These are phyloP conservation scores for Zymoseptoria pseudotritici DNA, from an alignment of 2,329 filamentous ascomycete genomes.

Conservation along the genomic window DNA sequence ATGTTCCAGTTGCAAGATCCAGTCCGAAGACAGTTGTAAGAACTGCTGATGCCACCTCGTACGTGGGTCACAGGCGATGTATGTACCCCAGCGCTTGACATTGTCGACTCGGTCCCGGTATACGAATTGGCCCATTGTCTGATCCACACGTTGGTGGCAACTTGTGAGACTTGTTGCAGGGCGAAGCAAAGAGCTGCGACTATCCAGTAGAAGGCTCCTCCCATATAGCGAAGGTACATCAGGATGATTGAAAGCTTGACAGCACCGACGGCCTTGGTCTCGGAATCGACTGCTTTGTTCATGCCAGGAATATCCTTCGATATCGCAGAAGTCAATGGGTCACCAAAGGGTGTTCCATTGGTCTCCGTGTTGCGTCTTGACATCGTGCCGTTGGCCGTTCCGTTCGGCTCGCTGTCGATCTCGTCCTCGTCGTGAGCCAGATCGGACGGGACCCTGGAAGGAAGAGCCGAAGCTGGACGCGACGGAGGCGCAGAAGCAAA, in stretches of 20 bases:
- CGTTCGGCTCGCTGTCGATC: constrained; percentile 11
- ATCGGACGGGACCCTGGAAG: constrained; percentile 72
- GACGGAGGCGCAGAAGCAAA: constrained; percentile 59
- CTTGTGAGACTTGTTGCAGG: constrained; percentile 74
- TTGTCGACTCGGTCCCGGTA: constrained; percentile 38
- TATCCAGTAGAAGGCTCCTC: constrained; percentile 93
- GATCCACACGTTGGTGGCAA: constrained; percentile 92
- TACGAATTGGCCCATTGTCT: constrained; percentile 93
- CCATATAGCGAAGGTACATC: constrained; percentile 85
- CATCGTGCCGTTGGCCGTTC: constrained; percentile 44
- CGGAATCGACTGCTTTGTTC: constrained; percentile 49
- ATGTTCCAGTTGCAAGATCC: constrained; percentile 45
- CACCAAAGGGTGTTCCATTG: constrained; percentile 32
- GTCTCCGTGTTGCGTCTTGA: constrained; percentile 25
- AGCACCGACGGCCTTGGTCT: constrained; percentile 75
- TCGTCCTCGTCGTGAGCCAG: constrained; percentile 51
- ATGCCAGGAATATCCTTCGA: constrained; percentile 32
- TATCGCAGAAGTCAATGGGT: constrained; percentile 42
- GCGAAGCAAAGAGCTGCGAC: constrained; percentile 67
- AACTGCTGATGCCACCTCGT: constrained; percentile 33
- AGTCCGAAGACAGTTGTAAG: constrained; percentile 42
- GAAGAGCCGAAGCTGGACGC: constrained; percentile 59
- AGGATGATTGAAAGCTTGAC: constrained; percentile 82
- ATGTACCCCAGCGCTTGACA: constrained; percentile 9
- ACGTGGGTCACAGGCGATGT: constrained; percentile 37